Base-by-base conservation (phyloP, 2,329 filamentous ascomycete genomes). In the Ceratocystis papillata region DNA sequence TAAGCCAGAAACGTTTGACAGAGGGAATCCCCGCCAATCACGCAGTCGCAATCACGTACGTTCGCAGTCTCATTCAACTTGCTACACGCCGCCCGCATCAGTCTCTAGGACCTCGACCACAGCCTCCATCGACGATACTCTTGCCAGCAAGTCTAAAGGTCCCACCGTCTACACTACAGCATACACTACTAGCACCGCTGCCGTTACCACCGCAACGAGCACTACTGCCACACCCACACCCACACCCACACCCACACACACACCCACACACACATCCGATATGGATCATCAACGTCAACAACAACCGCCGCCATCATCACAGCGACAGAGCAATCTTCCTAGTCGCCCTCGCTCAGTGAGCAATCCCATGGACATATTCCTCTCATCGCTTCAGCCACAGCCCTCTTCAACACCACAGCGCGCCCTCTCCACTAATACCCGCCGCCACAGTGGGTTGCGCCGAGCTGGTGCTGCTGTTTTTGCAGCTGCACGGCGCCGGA, bases 391-490 rank as follows among this genome's bases (percentile, higher is more conserved):
- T 7, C 61, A 46, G 7, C 61, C 41, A 5, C 41, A 15, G 1
- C 37, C 25, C 5, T 37, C 50, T 33, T 15, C 63, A 22, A 22
- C 44, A 20, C 8, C 41, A 8, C 61, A 48, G 25, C 44, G 44
- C 10, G n/a, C 41, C n/a, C 61, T 63, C 10, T 33, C 25, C 41
- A 46, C 25, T 22, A 65, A 41, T 37, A 25, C 20, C 30, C 20
- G 10, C 15, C 53, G 30, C 22, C 62, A 50, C 7, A 20, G 44
- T 37, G 25, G 30, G 10, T 46, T 62, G n/a, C 61, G 44, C 41
- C 65, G 50, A 46, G 65, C 65, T 20, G 65, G 62, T 22, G 62
- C 65, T 37, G 65, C 65, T 17, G 65, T 67, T 60, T 55, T 57
- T 46, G 65, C 62, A 12, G 65, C 62, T 37, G 61, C 61, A 15